Evolutionary conservation across 1,139 yeast genomes (phyloP), one percentile per base, ranked within the genome.

Genomic region (Taphrina pruni): DNA sequence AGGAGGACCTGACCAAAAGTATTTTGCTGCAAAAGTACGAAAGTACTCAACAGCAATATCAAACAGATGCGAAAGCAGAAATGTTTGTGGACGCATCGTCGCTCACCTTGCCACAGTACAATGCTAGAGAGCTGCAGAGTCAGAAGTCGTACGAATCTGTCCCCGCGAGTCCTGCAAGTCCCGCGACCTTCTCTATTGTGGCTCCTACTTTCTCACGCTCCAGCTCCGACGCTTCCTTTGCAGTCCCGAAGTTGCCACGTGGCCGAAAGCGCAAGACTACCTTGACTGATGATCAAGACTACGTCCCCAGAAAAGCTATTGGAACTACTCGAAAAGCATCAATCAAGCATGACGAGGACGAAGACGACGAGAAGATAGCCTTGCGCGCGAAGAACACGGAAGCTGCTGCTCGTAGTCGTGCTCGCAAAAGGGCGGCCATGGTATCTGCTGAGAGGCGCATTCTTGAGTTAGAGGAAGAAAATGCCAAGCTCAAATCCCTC

Each of bases 351-450:
- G 46, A 45, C 69, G 84, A 85, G 50, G 32, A 26, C 4, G 82
- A 82, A 50, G 81, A 83, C 48, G 79, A 78, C 67, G 97, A 92
- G 79, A 86, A 88, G 32, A 85, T 84, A 70, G 85, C 91, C 66
- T 77, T 90, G 76, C 87, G 99, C 76, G 97, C 97, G 54, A 87
- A 93, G 79, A 93, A 93, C 83, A 93, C 98, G 35, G 97, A 92
- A 78, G 97, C 98, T 72, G 98, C 98, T 17, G 87, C 98, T 79
- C 85, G 97, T 77, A 91, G 97, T 57, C 85, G 98, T 75, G 97
- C 97, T 54, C 87, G 97, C 80, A 91, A 92, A 81, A 87, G 89
- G 86, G 68, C 50, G 7, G 51, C 45, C 54, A 45, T 64, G 50
- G 55, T 32, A 9, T 14, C 12, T 11, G 61, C 61, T 5, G 54